Evolutionary conservation across 1,284 basidiomycete species (phyloP).

Genomic region (Malassezia dermatis): DNA sequence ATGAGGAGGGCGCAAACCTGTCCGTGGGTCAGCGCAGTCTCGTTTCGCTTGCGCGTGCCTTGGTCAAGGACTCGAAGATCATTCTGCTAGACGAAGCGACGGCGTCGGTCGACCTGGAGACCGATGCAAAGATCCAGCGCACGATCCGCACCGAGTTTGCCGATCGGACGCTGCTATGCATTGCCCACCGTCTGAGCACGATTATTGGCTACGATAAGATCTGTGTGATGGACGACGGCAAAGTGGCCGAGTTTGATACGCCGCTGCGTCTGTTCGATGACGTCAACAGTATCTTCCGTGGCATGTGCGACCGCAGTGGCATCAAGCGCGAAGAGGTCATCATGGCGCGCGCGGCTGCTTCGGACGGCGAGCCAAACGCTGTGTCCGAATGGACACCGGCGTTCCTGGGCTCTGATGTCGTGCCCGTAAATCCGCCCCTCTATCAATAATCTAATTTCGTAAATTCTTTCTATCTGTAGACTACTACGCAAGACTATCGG

Average conservation of each 20-base stretch:
- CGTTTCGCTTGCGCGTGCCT: conserved; percentile 45
- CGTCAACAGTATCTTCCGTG: conserved; percentile 57
- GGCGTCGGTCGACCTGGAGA: conserved; percentile 65
- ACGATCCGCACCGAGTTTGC: conserved; percentile 74
- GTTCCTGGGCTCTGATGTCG: not conserved
- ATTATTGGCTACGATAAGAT: conserved; percentile 71
- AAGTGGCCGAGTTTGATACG: conserved; percentile 62
- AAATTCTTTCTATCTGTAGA: conserved; percentile 26
- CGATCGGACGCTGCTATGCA: conserved; percentile 67
- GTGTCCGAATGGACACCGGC: not conserved
- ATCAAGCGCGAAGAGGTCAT: conserved; percentile 55
- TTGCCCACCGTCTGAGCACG: conserved; percentile 63
- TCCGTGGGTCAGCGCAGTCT: conserved; percentile 48
- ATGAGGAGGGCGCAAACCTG: conserved; percentile 46
- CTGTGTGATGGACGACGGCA: conserved; percentile 65
- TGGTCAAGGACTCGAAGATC: conserved; percentile 41
- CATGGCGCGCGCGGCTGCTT: not conserved
- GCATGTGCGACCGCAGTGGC: conserved; percentile 63
- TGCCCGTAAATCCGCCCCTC: not conserved
- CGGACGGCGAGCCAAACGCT: not conserved
- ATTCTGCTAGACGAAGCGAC: conserved; percentile 59
- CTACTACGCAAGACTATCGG: conserved; percentile 20
- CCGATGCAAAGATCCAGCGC: conserved; percentile 70
- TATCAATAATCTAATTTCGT: not conserved
- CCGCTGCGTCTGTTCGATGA: conserved; percentile 57